Percentiles rank a stretch among this genome's conserved stretches.
These are phyloP conservation scores for Begonia masoniana DNA, from an alignment of 306 rosid genomes.

Conservation along the genomic window DNA sequence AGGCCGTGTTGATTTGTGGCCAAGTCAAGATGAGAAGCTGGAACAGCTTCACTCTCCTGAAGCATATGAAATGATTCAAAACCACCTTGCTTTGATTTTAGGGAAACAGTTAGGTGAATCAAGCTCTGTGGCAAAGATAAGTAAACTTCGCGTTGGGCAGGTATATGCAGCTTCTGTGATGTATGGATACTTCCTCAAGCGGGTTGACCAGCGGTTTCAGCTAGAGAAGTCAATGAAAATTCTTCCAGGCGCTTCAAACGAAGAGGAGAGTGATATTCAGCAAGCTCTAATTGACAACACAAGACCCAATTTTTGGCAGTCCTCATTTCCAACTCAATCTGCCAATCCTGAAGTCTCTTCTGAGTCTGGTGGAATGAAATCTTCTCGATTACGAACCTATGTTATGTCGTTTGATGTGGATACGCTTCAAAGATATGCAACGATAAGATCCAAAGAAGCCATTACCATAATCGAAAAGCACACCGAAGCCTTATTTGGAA, in stretches of 20 bases:
- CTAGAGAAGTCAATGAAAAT: slow-evolving; percentile 85
- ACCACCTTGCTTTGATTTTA: slow-evolving; percentile 62
- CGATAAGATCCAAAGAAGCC: slow-evolving; percentile 79
- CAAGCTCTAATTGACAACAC: not conserved
- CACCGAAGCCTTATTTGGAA: slow-evolving; percentile 84
- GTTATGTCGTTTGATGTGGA: slow-evolving; percentile 89
- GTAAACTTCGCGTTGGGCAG: slow-evolving; percentile 79
- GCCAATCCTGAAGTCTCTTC: slow-evolving; percentile 58
- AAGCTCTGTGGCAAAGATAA: slow-evolving; percentile 60
- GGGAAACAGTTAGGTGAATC: slow-evolving; percentile 54
- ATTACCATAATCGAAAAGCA: slow-evolving; percentile 80
- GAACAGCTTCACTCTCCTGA: slow-evolving; percentile 71
- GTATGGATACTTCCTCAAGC: slow-evolving; percentile 89
- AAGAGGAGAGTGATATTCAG: slow-evolving; percentile 20
- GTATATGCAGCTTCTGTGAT: slow-evolving; percentile 90
- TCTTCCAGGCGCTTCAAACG: slow-evolving; percentile 36
- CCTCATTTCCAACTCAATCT: slow-evolving; percentile 18
- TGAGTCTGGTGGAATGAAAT: slow-evolving; percentile 34
- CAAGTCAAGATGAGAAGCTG: slow-evolving; percentile 51
- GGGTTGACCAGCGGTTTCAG: slow-evolving; percentile 88
- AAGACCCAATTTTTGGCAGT: slow-evolving; percentile 6
- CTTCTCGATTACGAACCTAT: slow-evolving; percentile 52
- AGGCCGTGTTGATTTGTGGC: slow-evolving; percentile 64
- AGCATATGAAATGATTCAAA: slow-evolving; percentile 81
- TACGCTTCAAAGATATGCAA: slow-evolving; percentile 79